Conservation (phyloP, 129 eudicot genomes). For the Flaveria linearis region DNA sequence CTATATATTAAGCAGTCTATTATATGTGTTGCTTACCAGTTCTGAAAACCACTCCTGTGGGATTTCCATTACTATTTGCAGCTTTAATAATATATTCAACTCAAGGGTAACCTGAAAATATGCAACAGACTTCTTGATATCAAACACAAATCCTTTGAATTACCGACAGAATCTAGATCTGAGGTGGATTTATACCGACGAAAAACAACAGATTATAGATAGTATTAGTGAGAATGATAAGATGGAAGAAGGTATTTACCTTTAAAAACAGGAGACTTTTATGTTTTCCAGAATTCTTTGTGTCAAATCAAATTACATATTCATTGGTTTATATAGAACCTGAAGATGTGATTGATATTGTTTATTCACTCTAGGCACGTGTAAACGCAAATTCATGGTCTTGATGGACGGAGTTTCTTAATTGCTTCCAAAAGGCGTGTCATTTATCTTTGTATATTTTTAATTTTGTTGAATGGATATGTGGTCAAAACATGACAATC, state of each 20-base stretch:
- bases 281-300: neutral
- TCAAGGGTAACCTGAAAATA: conserved; percentile 22
- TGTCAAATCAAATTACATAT: neutral
- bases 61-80: conserved; percentile 17
- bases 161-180: neutral
- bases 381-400: conserved; percentile 22
- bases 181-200: neutral
- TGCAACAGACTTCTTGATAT: neutral
- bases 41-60: conserved; percentile 30
- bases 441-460: neutral
- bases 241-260: conserved; percentile 19
- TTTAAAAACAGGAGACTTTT: neutral
- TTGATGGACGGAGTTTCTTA: neutral
- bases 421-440: conserved; percentile 26
- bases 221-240: neutral
- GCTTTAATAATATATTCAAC: neutral
- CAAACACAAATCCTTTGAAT: neutral
- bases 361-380: conserved; percentile 25
- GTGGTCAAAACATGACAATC: conserved; percentile 22
- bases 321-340: conserved; percentile 2
- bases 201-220: neutral
- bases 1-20: neutral
- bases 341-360: neutral
- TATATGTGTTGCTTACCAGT: conserved; percentile 23
- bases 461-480: neutral